Conservation (phyloP, 2,329 filamentous ascomycete species). For the Venturia nashicola region DNA sequence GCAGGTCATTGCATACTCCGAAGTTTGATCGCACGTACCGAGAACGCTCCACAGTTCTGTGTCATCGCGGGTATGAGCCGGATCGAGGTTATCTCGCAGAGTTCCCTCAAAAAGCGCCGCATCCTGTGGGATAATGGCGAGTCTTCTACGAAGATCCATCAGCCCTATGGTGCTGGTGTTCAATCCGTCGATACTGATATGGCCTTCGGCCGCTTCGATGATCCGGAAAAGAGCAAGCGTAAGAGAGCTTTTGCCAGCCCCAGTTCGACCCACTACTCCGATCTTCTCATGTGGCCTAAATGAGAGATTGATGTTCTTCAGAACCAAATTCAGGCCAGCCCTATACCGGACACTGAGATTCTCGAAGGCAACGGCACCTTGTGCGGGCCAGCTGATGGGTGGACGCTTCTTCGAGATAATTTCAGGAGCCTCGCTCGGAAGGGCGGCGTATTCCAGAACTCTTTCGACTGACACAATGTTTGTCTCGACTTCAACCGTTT, state of each 20-base stretch:
- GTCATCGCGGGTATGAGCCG: slow-evolving; percentile 88
- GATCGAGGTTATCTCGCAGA: slow-evolving; percentile 89
- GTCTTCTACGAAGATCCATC: slow-evolving; percentile 71
- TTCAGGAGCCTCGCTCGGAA: slow-evolving; percentile 90
- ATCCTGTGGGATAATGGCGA: slow-evolving; percentile 97
- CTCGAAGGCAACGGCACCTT: slow-evolving; percentile 79
- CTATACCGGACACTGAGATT: slow-evolving; percentile 93
- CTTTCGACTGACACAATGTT: slow-evolving; percentile 98
- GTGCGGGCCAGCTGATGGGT: slow-evolving; percentile 79
- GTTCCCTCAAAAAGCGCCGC: slow-evolving; percentile 91
- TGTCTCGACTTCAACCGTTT: slow-evolving; percentile 99
- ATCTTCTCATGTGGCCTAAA: slow-evolving; percentile 98
- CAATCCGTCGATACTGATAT: slow-evolving; percentile 79
- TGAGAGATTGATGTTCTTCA: slow-evolving; percentile 83
- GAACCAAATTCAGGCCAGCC: slow-evolving; percentile 74
- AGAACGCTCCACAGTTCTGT: slow-evolving; percentile 94
- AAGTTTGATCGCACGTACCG: slow-evolving; percentile 43
- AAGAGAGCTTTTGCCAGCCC: slow-evolving; percentile 88
- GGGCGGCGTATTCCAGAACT: slow-evolving; percentile 83
- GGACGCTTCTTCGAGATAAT: slow-evolving; percentile 81
- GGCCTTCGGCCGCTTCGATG: slow-evolving; percentile 73
- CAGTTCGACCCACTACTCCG: slow-evolving; percentile 89
- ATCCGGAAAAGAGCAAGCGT: slow-evolving; percentile 91
- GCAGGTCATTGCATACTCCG: background rate
- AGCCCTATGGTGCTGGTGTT: slow-evolving; percentile 86